A percentile compares a stretch with the other conserved stretches of the same genome.
Conservation (phyloP, 441 rosid species). For the Brassica hybrid region DNA sequence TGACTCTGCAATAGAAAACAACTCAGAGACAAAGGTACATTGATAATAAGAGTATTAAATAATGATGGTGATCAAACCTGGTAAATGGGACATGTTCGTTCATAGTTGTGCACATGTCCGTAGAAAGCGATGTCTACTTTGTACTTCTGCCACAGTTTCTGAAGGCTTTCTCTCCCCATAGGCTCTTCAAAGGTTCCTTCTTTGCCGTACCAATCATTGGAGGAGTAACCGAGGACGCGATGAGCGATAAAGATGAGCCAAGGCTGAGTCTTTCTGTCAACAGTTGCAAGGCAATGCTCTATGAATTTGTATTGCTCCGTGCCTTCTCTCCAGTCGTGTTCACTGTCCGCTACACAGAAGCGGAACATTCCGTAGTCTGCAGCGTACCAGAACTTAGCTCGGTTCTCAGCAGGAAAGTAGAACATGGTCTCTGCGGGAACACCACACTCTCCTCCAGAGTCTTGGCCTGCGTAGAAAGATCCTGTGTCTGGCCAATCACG, state of each 20-base stretch:
- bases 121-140: constrained; percentile 92
- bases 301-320: constrained; percentile 81
- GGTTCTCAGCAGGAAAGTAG: constrained; percentile 86
- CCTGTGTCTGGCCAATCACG: constrained; percentile 90
- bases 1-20: constrained; percentile 53
- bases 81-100: constrained; percentile 85
- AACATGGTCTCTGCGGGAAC: constrained; percentile 91
- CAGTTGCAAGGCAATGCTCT: constrained; percentile 84
- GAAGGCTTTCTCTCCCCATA: constrained; percentile 94
- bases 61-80: constrained; percentile 67
- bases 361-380: constrained; percentile 90
- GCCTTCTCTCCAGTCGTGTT: constrained; percentile 97
- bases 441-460: constrained; percentile 97
- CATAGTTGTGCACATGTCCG: constrained; percentile 96
- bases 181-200: constrained; percentile 88
- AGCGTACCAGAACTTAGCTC: constrained; percentile 87
- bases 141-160: constrained; percentile 95
- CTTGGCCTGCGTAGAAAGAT: constrained; percentile 67
- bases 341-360: constrained; percentile 91
- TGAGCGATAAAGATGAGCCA: constrained; percentile 93
- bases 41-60: neutral
- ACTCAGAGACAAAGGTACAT: constrained; percentile 14
- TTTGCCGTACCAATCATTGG: constrained; percentile 58
- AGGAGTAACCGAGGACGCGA: constrained; percentile 89
- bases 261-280: constrained; percentile 81